Evolutionary conservation across 164 flowering plant species (phyloP), one percentile per base, ranked within the genome.

Genomic region (Vitis rotundifolia): DNA sequence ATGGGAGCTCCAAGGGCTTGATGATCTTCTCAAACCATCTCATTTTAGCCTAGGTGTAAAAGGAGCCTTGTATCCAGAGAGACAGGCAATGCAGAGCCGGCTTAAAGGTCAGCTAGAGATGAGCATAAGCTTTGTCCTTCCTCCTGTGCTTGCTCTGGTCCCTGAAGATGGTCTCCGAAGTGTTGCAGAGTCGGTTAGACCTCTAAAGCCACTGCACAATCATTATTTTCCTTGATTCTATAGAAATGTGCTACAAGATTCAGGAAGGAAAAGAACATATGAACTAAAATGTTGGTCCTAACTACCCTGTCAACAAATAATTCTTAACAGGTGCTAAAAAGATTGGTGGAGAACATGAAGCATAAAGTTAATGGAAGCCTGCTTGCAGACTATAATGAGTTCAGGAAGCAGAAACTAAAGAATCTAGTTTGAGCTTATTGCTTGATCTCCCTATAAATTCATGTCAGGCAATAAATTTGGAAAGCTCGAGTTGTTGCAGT

Each of bases 1-100:
- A 73, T 91, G 97, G 98, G 87, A 93, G 83, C 93, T 91, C 63
- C 80, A 64, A 63, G 97, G 95, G 58, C 88, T 90, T 19, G 91
- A 91, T 56, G 72, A 64, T 49, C 76, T 81, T 29, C 66, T 85
- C n/a, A 58, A 83, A 67, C 97, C 97, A 22, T 74, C 87, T 63
- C 73, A 89, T 56, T 90, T 90, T 67, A 28, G 75, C 28, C 87
- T 93, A 1, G 77, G 81, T 19, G 88, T 91, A 14, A 82, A 75
- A 64, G 96, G 97, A 58, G 73, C 82, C 16, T 67, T 93, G 6
- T 93, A 90, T 70, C 79, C 94, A 10, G 88, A 85, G 29, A 86
- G 91, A 69, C 71, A 59, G 1, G 89, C 89, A 55, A 54, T 54
- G 18, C 68, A 73, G 11, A 85, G 77, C 71, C 74, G 88, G 50